Evolutionary conservation across 345 rosid genomes (phyloP).

Genomic region (Punica granatum): DNA sequence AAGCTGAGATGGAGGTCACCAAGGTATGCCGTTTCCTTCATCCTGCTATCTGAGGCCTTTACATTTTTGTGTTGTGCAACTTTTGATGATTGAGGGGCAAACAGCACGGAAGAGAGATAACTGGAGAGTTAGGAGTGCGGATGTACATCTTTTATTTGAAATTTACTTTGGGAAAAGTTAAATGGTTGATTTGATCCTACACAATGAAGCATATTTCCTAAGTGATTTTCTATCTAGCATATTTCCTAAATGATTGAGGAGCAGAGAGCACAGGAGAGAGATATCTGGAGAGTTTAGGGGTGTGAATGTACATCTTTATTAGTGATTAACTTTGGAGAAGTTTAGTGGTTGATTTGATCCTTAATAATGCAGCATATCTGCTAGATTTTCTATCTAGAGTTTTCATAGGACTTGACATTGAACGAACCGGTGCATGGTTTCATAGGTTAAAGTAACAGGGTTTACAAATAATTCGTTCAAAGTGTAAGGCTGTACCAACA

Average conservation of each 20-base stretch:
- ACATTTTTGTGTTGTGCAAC: not conserved
- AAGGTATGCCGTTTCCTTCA: constrained; percentile 43
- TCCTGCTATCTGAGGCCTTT: not conserved
- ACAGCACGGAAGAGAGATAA: not conserved
- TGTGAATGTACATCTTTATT: not conserved
- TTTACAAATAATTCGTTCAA: no score
- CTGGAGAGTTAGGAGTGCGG: not conserved
- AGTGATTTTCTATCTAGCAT: not conserved
- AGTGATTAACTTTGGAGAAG: not conserved
- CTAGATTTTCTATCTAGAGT: not conserved
- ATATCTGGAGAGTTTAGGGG: not conserved
- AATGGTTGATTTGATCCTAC: not conserved
- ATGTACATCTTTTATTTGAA: not conserved
- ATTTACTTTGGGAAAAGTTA: not conserved
- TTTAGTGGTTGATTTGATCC: not conserved
- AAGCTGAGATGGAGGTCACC: constrained; percentile 93
- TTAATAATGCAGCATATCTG: not conserved
- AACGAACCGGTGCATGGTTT: not conserved
- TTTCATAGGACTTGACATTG: not conserved
- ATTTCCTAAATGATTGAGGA: no score
- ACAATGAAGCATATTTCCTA: not conserved
- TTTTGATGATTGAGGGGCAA: not conserved
- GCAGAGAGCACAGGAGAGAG: not conserved
- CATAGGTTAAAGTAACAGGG: not conserved
- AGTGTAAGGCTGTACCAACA: not conserved